phyloP scores from a whole-genome alignment of 208 protist species.

The Entamoeba moshkovskii region DNA sequence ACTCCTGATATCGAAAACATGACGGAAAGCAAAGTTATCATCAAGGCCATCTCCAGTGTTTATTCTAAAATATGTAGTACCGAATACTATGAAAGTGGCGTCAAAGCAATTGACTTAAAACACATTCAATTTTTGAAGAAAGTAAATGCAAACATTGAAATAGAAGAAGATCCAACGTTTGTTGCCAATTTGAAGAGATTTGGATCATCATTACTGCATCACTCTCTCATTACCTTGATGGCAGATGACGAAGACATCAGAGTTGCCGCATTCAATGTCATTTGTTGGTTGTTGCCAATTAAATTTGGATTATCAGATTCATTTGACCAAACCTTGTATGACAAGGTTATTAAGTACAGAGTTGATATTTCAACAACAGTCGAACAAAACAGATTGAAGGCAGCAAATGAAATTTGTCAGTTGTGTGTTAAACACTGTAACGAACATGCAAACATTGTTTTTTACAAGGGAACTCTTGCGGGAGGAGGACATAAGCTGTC shows the following conservation, averaged over 20 bases:
- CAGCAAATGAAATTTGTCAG: background rate
- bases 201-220: background rate
- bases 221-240: background rate
- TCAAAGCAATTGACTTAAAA: background rate
- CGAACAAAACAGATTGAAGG: background rate
- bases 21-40: background rate
- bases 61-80: background rate
- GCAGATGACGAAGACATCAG: background rate
- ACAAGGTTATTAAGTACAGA: background rate
- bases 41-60: background rate
- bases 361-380: background rate
- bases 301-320: background rate
- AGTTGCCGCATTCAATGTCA: background rate
- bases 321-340: background rate
- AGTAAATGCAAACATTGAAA: background rate
- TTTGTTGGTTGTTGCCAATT: background rate
- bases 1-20: background rate
- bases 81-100: background rate
- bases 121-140: background rate
- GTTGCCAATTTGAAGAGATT: background rate
- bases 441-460: background rate
- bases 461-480: background rate
- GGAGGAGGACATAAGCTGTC: background rate
- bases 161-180: background rate
- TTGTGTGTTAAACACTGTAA: background rate